Conservation (phyloP, 225 moss, liverwort and hornwort species). For the Marchantia paleacea region DNA sequence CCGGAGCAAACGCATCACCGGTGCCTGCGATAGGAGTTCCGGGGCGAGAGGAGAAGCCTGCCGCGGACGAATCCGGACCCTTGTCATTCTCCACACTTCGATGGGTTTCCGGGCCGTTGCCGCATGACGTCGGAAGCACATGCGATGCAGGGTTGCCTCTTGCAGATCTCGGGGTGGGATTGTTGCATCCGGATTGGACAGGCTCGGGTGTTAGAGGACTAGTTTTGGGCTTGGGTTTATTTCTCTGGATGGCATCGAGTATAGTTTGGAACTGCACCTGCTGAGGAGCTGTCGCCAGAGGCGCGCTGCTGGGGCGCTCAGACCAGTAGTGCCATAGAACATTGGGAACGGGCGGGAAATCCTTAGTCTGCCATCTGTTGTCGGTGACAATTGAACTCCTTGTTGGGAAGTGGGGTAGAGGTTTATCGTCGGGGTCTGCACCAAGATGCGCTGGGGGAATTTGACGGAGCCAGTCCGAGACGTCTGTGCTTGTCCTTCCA, state of each 20-base stretch:
- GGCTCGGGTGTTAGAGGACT: not conserved
- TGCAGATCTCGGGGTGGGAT: conserved; percentile 19
- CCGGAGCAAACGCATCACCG: not conserved
- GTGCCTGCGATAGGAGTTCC: not conserved
- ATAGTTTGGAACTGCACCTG: conserved; percentile 34
- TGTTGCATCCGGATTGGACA: not conserved
- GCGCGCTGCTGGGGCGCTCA: conserved; percentile 38
- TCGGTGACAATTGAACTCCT: conserved; percentile 38
- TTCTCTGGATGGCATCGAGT: conserved; percentile 18
- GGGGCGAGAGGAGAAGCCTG: conserved; percentile 6
- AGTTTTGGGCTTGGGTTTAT: not conserved
- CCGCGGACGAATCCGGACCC: not conserved
- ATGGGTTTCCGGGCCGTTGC: not conserved
- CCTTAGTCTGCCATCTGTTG: conserved; percentile 40
- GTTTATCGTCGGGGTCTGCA: conserved; percentile 38
- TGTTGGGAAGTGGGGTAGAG: conserved; percentile 37
- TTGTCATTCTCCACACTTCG: not conserved
- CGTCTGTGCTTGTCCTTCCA: conserved; percentile 38
- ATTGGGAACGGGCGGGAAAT: conserved; percentile 36
- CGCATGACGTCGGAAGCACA: not conserved
- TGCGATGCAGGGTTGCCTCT: conserved; percentile 14
- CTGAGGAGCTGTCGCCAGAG: conserved; percentile 36
- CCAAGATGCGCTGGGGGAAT: conserved; percentile 45
- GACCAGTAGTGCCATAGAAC: conserved; percentile 47
- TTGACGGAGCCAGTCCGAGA: conserved; percentile 42